A percentile compares a stretch with the other conserved stretches of the same genome.
Evolutionary conservation across 1,284 basidiomycete species (phyloP).

Genomic region (Wolfiporia cocos): DNA sequence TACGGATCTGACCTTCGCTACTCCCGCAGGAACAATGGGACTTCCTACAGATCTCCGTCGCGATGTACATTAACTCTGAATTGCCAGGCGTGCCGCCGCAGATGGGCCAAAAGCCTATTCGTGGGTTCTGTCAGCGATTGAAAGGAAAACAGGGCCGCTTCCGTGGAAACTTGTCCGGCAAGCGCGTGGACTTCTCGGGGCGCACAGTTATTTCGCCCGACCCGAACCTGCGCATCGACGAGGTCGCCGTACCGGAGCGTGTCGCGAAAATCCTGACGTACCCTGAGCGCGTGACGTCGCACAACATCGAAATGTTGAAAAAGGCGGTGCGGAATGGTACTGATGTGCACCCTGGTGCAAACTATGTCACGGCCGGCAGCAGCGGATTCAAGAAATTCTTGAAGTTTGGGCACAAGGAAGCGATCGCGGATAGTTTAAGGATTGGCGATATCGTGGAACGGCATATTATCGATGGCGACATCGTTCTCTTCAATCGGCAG

Average conservation of each 20-base stretch:
- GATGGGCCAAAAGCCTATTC: slow-evolving; percentile 85
- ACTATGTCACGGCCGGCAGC: slow-evolving; percentile 81
- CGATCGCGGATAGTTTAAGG: slow-evolving; percentile 73
- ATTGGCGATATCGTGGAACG: slow-evolving; percentile 91
- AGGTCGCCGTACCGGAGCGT: slow-evolving; percentile 95
- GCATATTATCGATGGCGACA: slow-evolving; percentile 94
- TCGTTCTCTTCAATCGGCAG: slow-evolving; percentile 98
- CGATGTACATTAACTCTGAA: slow-evolving; percentile 99
- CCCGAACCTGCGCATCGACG: slow-evolving; percentile 96
- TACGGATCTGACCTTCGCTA: background rate
- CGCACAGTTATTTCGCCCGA: slow-evolving; percentile 99
- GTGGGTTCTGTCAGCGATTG: slow-evolving; percentile 95
- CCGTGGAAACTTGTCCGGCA: slow-evolving; percentile 96
- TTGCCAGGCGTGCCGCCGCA: slow-evolving; percentile 87
- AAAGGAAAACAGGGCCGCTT: slow-evolving; percentile 99
- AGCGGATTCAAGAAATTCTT: slow-evolving; percentile 83
- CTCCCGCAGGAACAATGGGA: slow-evolving; percentile 91
- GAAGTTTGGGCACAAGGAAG: slow-evolving; percentile 72
- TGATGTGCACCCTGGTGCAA: slow-evolving; percentile 93
- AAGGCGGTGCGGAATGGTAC: slow-evolving; percentile 86
- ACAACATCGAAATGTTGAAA: slow-evolving; percentile 83
- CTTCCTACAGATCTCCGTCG: slow-evolving; percentile 90
- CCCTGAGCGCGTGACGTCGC: slow-evolving; percentile 90
- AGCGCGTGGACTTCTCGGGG: slow-evolving; percentile 98
- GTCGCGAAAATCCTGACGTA: slow-evolving; percentile 96